Evolutionary conservation across 2,329 filamentous ascomycete genomes (phyloP), one percentile per base, ranked within the genome.

Genomic region (Amauroascus niger): DNA sequence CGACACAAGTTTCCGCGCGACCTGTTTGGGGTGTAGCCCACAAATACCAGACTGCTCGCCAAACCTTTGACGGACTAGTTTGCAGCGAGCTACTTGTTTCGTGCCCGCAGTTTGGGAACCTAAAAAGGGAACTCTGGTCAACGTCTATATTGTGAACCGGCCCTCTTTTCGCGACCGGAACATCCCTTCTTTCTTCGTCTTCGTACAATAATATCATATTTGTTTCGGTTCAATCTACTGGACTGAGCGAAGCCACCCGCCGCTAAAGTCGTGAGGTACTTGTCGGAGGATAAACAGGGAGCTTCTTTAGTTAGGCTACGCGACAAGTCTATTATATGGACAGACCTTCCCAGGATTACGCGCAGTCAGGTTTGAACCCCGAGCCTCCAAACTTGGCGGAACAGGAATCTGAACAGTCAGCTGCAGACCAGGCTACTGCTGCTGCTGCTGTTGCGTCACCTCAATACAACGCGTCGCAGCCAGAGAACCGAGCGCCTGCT

Each of bases 391-490:
- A 73, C 58, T 78, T 77, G 60, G 58, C 63, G 64, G 73, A 75
- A 68, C 67, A 80, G 74, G 80, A 84, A 78, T 90, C 88, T 89
- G 88, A 94, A 86, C 83, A 79, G 71, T 81, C 84, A 71, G 75
- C 76, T 75, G 82, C 86, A 93, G 90, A 95, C 86, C 87, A 88
- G 79, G 79, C 86, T 74, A 87, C 89, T 87, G 85, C 87, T 86
- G 52, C 55, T 28, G 55, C 52, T 49, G 28, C 52, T 52, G 54
- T 55, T 43, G 55, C 57, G 54, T 56, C 53, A 20, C 52, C 57
- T 41, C 67, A 69, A 58, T 70, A 71, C 62, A 47, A 52, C 37
- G 68, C 67, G 52, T 65, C 68, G 51, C 68, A 70, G 59, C 62
- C 67, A 30, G 69, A 70, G 60, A 62, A 62, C 49, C 68, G 68